Percentiles rank a stretch among this genome's conserved stretches.
Conservation (phyloP, 164 flowering plant genomes). For the Stephania japonica region DNA sequence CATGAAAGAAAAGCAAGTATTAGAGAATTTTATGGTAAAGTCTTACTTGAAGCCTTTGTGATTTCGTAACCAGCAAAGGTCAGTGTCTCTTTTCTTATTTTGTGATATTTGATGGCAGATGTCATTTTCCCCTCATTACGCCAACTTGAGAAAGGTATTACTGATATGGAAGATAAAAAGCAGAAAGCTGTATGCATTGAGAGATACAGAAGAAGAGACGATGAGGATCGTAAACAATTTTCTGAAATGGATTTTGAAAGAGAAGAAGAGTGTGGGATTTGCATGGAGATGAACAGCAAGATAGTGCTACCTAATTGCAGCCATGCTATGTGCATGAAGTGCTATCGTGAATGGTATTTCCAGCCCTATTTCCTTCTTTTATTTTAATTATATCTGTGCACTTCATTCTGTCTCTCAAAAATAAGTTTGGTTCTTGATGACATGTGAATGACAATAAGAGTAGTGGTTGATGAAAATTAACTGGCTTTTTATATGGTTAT, state of each 20-base stretch:
- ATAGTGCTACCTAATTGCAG: conserved; percentile 78
- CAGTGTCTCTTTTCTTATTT: conserved; percentile 6
- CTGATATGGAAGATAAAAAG: conserved; percentile 73
- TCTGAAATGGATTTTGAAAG: conserved; percentile 70
- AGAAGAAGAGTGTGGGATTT: conserved; percentile 96
- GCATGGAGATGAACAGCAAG: conserved; percentile 86
- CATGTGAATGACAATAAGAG: not conserved
- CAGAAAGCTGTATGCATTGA: conserved; percentile 70
- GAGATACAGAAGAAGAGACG: conserved; percentile 64
- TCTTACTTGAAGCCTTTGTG: not conserved
- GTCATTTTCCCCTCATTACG: conserved; percentile 76
- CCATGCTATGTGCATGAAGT: conserved; percentile 89
- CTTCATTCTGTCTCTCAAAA: not conserved
- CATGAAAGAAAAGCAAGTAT: conserved; percentile 77
- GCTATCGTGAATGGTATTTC: conserved; percentile 80
- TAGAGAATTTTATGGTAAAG: conserved; percentile 67
- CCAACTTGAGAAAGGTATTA: conserved; percentile 81
- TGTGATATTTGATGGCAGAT: conserved; percentile 34
- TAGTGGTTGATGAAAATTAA: not conserved
- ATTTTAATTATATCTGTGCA: no score
- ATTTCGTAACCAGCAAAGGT: not conserved
- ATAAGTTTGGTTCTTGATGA: not conserved
- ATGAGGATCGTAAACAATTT: conserved; percentile 36
- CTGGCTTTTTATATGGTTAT: not conserved
- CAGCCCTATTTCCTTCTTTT: not conserved